A percentile compares a stretch with the other conserved stretches of the same genome.
These are phyloP conservation scores for Fraxinus nigra DNA, from an alignment of 305 asterid genomes.

Conservation along the genomic window DNA sequence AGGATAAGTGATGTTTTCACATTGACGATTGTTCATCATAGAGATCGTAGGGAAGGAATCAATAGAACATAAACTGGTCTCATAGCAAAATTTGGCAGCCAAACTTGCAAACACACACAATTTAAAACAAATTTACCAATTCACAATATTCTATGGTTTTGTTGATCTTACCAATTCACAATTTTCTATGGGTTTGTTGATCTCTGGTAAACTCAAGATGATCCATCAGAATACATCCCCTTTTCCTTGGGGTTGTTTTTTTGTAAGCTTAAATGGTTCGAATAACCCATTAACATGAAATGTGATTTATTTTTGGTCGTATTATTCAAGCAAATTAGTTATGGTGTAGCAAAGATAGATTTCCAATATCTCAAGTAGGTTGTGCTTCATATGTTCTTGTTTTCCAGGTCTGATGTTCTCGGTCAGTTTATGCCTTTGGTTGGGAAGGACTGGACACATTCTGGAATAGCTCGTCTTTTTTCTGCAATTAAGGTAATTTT, in stretches of 20 bases:
- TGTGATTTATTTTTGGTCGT: not conserved
- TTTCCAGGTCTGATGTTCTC: slow-evolving; percentile 90
- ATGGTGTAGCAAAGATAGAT: not conserved
- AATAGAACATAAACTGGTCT: not conserved
- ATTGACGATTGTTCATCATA: not conserved
- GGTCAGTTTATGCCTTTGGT: slow-evolving; percentile 97
- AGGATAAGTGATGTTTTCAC: not conserved
- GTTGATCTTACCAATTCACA: too few species aligned
- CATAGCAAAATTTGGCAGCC: not conserved
- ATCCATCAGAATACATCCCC: not conserved
- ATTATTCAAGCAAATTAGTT: not conserved
- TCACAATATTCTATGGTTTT: not conserved
- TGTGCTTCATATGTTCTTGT: not conserved
- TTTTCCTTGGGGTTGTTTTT: not conserved
- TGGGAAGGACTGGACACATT: slow-evolving; percentile 94
- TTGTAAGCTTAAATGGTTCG: not conserved
- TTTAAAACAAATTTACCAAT: not conserved
- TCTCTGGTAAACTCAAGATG: not conserved
- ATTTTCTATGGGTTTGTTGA: not conserved
- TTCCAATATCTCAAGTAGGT: not conserved
- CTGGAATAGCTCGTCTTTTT: slow-evolving; percentile 90
- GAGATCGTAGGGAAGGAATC: not conserved
- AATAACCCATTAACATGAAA: not conserved
- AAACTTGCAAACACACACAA: not conserved
- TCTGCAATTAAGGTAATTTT: slow-evolving; percentile 80